Conservation (phyloP, 176 grass and related monocot species). For the Cenchrus americanus region DNA sequence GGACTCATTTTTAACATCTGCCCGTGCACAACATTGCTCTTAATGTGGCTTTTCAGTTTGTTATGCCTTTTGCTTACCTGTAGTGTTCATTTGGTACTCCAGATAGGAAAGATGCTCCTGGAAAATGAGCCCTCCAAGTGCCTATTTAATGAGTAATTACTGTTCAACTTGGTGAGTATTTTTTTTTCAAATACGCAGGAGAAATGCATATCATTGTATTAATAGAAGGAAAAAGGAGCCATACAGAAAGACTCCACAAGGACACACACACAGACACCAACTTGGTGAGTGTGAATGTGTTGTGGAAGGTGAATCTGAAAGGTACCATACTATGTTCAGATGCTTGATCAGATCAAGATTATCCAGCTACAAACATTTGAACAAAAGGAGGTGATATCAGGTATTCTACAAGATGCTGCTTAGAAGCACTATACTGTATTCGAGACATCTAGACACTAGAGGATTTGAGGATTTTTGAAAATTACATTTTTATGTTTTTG, state of each 20-base stretch:
- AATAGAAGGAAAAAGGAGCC: too few species aligned
- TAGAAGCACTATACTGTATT: conserved; percentile 17
- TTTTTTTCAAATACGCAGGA: too few species aligned
- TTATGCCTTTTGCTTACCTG: conserved; percentile 9
- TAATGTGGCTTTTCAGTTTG: not conserved
- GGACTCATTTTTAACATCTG: too few species aligned
- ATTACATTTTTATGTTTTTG: not conserved
- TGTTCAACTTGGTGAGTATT: conserved; percentile 77
- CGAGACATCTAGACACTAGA: not conserved
- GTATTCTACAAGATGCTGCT: conserved; percentile 37
- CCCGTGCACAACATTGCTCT: too few species aligned
- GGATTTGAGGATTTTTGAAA: not conserved
- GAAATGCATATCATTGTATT: too few species aligned
- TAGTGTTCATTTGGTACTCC: conserved; percentile 30
- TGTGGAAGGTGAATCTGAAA: conserved; percentile 91
- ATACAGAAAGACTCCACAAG: too few species aligned
- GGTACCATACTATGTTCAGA: conserved; percentile 92
- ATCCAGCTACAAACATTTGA: conserved; percentile 82
- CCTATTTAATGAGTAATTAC: conserved; percentile 58
- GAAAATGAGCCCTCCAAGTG: conserved; percentile 71
- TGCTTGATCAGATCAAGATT: conserved; percentile 97
- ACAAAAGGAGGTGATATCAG: conserved; percentile 84
- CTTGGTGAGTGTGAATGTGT: conserved; percentile 70
- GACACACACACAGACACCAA: conserved; percentile 23
- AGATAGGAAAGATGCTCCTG: conserved; percentile 73